phyloP scores from a whole-genome alignment of 306 rosid species.

The Boehmeria nivea region DNA sequence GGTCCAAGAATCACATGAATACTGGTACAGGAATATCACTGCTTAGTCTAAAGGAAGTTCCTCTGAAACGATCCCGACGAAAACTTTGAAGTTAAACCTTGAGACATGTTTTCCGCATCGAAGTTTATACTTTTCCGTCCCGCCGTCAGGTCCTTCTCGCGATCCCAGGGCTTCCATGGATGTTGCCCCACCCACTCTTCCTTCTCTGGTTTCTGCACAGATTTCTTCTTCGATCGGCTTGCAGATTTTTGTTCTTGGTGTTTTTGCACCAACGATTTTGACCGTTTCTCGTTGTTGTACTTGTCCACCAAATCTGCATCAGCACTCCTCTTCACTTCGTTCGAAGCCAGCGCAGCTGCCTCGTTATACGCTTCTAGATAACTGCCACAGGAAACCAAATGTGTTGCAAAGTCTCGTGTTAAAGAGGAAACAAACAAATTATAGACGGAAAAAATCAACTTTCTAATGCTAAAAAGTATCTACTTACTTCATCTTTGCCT shows the following conservation, averaged over 20 bases:
- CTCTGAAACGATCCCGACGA: slow-evolving; percentile 72
- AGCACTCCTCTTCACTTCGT: slow-evolving; percentile 44
- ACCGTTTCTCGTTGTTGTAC: slow-evolving; percentile 70
- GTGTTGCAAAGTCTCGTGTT: slow-evolving; percentile 10
- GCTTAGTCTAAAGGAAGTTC: slow-evolving; percentile 56
- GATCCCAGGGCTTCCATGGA: slow-evolving; percentile 99
- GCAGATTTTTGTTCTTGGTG: slow-evolving; percentile 55
- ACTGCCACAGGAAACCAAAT: slow-evolving; percentile 41
- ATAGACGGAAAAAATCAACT: slow-evolving; percentile 9
- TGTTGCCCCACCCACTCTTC: slow-evolving; percentile 85
- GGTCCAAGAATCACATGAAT: not conserved
- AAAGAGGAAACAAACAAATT: not conserved
- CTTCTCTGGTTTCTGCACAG: slow-evolving; percentile 40
- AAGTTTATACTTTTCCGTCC: slow-evolving; percentile 68
- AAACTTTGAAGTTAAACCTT: slow-evolving; percentile 73
- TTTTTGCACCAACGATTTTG: slow-evolving; percentile 72
- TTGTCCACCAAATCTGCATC: slow-evolving; percentile 87
- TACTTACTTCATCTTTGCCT: slow-evolving; percentile 79
- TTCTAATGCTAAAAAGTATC: slow-evolving; percentile 6
- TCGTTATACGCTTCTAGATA: slow-evolving; percentile 84
- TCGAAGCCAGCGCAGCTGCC: slow-evolving; percentile 76
- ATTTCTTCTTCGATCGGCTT: slow-evolving; percentile 57
- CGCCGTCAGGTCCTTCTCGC: slow-evolving; percentile 78
- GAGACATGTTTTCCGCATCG: slow-evolving; percentile 63
- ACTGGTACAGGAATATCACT: not conserved